Base-by-base conservation (phyloP, 169 alveolate species). In the Besnoitia besnoiti region DNA sequence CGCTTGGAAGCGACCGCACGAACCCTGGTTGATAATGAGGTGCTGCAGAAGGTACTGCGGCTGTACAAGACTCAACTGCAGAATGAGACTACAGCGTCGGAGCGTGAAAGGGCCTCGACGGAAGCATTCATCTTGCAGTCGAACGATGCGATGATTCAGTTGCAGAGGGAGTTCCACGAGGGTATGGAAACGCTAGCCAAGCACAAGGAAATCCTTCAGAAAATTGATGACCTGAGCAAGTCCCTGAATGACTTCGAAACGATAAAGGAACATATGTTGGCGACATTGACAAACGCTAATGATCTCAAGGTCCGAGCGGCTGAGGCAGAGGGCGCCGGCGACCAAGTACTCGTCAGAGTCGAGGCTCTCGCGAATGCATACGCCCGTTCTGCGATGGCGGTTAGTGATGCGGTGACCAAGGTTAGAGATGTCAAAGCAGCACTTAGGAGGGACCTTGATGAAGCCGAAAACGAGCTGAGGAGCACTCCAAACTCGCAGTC, bases 121-220 rank as follows among this genome's bases (percentile, higher is more conserved):
- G 47, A 73, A 42, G 47, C 39, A 39, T 73, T 73, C 21, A 73
- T 73, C n/a, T 2, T 19, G 14, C 82, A 73, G 82, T 73, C 82
- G 24, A 73, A 73, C 21, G 82, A 73, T 12, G 46, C 44, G 8
- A 73, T 73, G 82, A 73, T 27, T 4, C 14, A n/a, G 82, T 10
- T 73, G 82, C 39, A 73, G 82, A n/a, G n/a, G 44, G 46, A 73
- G 82, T 37, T 7, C 24, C 44, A 19, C 16, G 82, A 73, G 44
- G 82, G 47, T n/a, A 37, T 73, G 46, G 82, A 7, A 1, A n/a
- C 2, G 27, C 24, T 73, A 16, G 46, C 12, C 16, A 73, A 73
- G 82, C 82, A 73, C 82, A 73, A n/a, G 82, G 46, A 73, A 73
- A 37, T 73, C 82, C n/a, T 73, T 16, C 82, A 73, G 24, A 4